Evolutionary conservation across 495 filamentous ascomycete species (phyloP).

Genomic region (Penicillium lividum): DNA sequence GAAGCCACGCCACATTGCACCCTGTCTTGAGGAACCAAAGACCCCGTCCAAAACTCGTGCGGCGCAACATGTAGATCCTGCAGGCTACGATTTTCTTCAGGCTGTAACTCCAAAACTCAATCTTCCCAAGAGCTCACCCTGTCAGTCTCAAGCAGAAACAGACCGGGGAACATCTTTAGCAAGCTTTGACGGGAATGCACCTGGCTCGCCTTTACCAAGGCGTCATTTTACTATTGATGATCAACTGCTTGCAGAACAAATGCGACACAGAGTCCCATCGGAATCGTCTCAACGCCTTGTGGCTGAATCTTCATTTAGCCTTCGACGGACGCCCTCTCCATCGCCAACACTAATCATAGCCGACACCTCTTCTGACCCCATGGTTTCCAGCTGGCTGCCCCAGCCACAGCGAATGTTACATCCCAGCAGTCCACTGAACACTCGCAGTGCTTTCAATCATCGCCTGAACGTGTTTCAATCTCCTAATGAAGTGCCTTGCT

Average conservation of each 20-base stretch:
- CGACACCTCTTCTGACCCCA: slow-evolving; percentile 2
- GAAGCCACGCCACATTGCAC: neutral
- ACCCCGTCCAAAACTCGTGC: neutral
- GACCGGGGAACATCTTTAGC: neutral
- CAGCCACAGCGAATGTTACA: slow-evolving; percentile 3
- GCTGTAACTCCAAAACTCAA: neutral
- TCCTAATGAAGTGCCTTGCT: neutral
- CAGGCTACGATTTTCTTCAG: neutral
- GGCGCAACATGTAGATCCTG: neutral
- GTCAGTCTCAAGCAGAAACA: neutral
- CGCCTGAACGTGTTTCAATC: neutral
- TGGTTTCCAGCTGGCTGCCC: slow-evolving; percentile 21
- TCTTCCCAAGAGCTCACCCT: neutral
- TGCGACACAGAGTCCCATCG: neutral
- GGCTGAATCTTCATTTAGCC: slow-evolving; percentile 2
- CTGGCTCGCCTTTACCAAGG: neutral
- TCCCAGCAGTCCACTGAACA: neutral
- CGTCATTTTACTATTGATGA: slow-evolving; percentile 24
- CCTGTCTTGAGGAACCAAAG: neutral
- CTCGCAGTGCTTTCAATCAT: neutral
- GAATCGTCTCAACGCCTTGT: neutral
- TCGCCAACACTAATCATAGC: slow-evolving; percentile 5
- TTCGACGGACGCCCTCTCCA: neutral
- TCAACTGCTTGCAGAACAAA: slow-evolving; percentile 14
- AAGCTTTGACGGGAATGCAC: neutral